Percentiles rank a stretch among this genome's conserved stretches.
phyloP scores from a whole-genome alignment of 2,329 filamentous ascomycete species.

The Kalaharituber pfeilii region DNA sequence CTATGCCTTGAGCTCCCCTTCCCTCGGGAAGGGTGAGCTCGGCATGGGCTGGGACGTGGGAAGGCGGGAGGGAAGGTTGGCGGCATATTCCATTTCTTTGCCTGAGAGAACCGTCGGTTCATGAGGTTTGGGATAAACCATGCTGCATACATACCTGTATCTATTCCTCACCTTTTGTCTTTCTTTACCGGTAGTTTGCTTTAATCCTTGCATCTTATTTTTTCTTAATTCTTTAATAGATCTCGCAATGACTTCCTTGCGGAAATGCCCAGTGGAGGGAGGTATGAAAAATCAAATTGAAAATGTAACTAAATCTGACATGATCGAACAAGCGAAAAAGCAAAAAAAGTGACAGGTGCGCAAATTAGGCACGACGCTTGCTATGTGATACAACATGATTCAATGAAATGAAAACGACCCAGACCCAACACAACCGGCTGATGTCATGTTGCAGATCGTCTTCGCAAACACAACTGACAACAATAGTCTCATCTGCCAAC shows the following conservation, averaged over 20 bases:
- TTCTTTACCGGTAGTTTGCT: neutral
- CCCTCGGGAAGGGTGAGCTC: neutral
- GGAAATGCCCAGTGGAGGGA: neutral
- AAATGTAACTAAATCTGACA: neutral
- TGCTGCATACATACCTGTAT: neutral
- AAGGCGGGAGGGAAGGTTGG: neutral
- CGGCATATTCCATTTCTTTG: conserved; percentile 2
- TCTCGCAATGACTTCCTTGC: neutral
- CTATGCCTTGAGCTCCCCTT: neutral
- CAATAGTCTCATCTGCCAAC: neutral
- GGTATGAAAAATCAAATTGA: neutral
- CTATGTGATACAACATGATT: no score
- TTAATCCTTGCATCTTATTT: no score
- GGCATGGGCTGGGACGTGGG: neutral
- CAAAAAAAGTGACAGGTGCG: neutral
- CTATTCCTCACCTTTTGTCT: neutral
- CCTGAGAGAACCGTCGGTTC: neutral
- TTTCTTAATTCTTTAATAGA: no score
- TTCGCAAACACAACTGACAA: neutral
- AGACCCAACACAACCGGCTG: neutral
- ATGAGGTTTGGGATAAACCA: conserved; percentile 2
- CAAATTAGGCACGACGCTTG: no score
- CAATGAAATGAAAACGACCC: no score
- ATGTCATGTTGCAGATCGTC: neutral
- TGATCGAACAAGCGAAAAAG: neutral